Evolutionary conservation across 768 basidiomycete genomes (phyloP), one percentile per base, ranked within the genome.

Genomic region (Mycena haematopus): DNA sequence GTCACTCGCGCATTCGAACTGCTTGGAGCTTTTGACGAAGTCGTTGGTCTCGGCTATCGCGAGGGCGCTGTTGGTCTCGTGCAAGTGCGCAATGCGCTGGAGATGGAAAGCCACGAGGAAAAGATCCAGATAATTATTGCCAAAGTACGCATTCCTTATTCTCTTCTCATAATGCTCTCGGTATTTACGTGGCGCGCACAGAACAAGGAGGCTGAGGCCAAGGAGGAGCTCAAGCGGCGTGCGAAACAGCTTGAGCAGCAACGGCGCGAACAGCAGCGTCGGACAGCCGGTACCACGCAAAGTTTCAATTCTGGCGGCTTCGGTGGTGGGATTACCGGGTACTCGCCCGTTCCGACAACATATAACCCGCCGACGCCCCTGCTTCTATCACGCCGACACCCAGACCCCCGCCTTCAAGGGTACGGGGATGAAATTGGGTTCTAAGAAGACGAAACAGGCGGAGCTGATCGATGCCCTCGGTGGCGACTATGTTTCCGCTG

Each of bases 121-220:
- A 93, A 93, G 76, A 98, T 99, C 59, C 95, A 98, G 73, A 96
- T 99, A 72, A 99, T 99, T 75, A 99, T 99, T 68, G 92, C 95
- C 13, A 84, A 92, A 75, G 95, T 95, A 72, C 63, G 89, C 77
- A 40, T 40, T 6, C 9, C 11, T 51, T 42, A 54, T 9, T 56
- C 46, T 44, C 63, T 27, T 46, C 52, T 21, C 22, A 2, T 58
- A 50, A 56, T 52, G 38, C 3, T 46, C 15, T 58, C 1, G 24
- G 40, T 56, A 27, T 63, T 44, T 14, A 61, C 49, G 58, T 38
- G 14, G 21, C 35, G 27, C 50, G 25, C 29, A 44, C 52, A 96
- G 91, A 99, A 99, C 81, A 99, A 99, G 77, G 97, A 99, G 77
- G 95, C 95, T 7, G 97, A 99, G 71, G 97, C 96, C 2, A 99